Evolutionary conservation across 257 asterid species (phyloP).

Genomic region (Verbena officinalis): DNA sequence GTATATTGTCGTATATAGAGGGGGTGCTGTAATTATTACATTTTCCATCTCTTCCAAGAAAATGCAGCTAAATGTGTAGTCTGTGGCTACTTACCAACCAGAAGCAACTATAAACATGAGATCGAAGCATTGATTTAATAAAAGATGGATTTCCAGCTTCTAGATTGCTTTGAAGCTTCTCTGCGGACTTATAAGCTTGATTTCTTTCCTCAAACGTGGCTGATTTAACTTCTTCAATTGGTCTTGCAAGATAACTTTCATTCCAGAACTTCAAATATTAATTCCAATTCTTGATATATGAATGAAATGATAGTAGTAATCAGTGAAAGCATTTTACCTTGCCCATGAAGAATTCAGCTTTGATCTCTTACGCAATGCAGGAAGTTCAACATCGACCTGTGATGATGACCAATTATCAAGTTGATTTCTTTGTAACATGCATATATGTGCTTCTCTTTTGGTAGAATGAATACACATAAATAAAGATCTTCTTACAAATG

Average conservation of each 20-base stretch:
- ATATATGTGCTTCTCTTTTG: no score
- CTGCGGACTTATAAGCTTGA: slow-evolving; percentile 59
- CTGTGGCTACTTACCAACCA: slow-evolving; percentile 74
- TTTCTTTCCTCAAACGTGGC: slow-evolving; percentile 66
- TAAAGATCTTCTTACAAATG: background rate
- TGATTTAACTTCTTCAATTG: slow-evolving; percentile 70
- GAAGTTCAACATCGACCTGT: slow-evolving; percentile 61
- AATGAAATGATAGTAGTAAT: background rate
- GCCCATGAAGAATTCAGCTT: slow-evolving; percentile 67
- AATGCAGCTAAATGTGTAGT: background rate
- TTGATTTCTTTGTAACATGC: no score
- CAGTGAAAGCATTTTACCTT: slow-evolving; percentile 42
- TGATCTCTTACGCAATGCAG: slow-evolving; percentile 51
- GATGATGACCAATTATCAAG: slow-evolving; percentile 15
- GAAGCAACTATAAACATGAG: slow-evolving; percentile 95
- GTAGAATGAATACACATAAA: no score
- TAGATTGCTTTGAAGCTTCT: slow-evolving; percentile 66
- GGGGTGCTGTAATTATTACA: no score
- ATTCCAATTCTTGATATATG: slow-evolving; percentile 3
- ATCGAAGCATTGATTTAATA: slow-evolving; percentile 82
- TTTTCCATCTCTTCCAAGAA: background rate
- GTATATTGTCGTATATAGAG: no score
- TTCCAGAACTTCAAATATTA: slow-evolving; percentile 22
- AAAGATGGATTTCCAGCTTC: slow-evolving; percentile 63
- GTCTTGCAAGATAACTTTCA: slow-evolving; percentile 80